These are phyloP conservation scores for Ochromonas danica DNA, from an alignment of 108 stramenopile genomes.

Conservation along the genomic window DNA sequence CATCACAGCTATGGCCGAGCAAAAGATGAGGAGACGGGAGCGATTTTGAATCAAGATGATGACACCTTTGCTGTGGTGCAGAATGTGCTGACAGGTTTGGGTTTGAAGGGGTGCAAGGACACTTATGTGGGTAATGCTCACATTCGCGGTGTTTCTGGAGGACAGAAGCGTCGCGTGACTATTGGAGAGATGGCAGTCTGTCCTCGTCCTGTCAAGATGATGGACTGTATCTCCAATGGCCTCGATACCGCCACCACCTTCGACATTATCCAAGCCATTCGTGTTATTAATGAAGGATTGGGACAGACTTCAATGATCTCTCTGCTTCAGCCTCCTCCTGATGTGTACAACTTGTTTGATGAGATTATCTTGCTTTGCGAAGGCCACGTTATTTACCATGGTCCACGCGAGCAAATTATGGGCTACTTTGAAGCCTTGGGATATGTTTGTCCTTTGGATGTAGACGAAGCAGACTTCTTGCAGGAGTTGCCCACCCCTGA, in stretches of 20 bases:
- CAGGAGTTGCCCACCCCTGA: not conserved
- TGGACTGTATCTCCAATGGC: too few species aligned
- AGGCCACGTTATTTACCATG: conserved; percentile 73
- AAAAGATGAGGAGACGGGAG: not conserved
- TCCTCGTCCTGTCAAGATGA: too few species aligned
- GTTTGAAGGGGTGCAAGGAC: conserved; percentile 46
- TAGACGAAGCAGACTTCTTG: too few species aligned
- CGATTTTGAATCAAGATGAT: conserved; percentile 11
- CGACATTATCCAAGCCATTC: too few species aligned
- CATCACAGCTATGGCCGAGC: conserved; percentile 20
- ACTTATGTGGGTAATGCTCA: conserved; percentile 62
- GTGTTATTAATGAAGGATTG: too few species aligned
- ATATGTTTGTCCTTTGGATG: conserved; percentile 68
- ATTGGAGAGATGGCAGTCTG: conserved; percentile 74
- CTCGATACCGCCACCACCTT: too few species aligned
- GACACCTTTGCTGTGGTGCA: too few species aligned
- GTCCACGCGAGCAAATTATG: conserved; percentile 64
- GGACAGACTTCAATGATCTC: too few species aligned
- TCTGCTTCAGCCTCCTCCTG: conserved; percentile 84
- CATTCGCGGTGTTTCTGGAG: conserved; percentile 79
- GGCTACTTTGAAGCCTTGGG: conserved; percentile 64
- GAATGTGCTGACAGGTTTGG: conserved; percentile 39
- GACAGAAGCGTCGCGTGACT: conserved; percentile 80
- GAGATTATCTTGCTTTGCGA: conserved; percentile 72
- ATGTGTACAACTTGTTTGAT: conserved; percentile 83